Conservation (phyloP, 108 stramenopile species). For the Nitzschia sp. region DNA sequence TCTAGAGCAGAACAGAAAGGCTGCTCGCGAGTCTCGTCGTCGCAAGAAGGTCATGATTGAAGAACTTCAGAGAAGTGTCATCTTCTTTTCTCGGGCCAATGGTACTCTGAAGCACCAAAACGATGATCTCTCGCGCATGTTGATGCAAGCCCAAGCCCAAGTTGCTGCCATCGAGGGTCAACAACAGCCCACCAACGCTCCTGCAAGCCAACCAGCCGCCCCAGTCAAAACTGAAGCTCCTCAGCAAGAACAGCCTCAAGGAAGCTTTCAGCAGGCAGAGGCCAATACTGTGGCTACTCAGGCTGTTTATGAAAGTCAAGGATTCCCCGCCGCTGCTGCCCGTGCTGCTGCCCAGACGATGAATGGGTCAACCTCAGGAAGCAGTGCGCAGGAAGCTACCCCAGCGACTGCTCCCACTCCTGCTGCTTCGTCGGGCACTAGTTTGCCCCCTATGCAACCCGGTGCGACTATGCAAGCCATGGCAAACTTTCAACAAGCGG, state of each 20-base stretch:
- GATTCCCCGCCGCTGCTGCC: slow-evolving; percentile 49
- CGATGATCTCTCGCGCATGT: slow-evolving; percentile 62
- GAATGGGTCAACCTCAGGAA: neutral
- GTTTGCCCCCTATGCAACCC: slow-evolving; percentile 49
- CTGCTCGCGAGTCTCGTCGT: slow-evolving; percentile 76
- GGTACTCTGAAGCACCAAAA: slow-evolving; percentile 72
- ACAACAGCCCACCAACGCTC: slow-evolving; percentile 1
- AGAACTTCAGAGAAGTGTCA: slow-evolving; percentile 80
- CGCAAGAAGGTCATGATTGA: slow-evolving; percentile 88
- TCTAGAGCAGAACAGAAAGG: slow-evolving; percentile 87
- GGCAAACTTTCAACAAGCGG: slow-evolving; percentile 69
- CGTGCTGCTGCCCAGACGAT: slow-evolving; percentile 43
- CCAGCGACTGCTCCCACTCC: neutral
- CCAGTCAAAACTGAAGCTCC: slow-evolving; percentile 1
- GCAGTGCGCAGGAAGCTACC: neutral
- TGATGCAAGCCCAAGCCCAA: slow-evolving; percentile 65
- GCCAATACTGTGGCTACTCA: slow-evolving; percentile 47
- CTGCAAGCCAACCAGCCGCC: neutral
- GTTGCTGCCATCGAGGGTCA: slow-evolving; percentile 43
- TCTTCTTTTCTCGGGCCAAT: slow-evolving; percentile 82
- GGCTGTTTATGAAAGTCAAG: slow-evolving; percentile 43
- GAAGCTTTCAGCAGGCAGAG: slow-evolving; percentile 28
- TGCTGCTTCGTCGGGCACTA: neutral
- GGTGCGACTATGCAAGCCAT: slow-evolving; percentile 72
- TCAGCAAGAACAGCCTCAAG: neutral